A percentile compares a stretch with the other conserved stretches of the same genome.
Conservation (phyloP, 768 basidiomycete species). For the Tephrocybe sp. region DNA sequence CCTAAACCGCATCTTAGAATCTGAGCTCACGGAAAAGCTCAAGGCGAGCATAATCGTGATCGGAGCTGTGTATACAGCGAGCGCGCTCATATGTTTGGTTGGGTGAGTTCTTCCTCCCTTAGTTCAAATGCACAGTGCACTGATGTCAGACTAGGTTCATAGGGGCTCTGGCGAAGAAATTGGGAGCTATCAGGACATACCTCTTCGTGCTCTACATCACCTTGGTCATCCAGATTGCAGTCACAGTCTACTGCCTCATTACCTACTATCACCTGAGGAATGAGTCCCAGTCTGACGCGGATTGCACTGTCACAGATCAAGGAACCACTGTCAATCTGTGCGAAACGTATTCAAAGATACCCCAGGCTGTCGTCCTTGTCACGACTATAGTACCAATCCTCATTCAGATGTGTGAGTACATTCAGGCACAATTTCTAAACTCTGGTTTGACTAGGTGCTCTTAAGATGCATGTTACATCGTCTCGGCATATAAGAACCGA, state of each 20-base stretch:
- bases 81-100: constrained; percentile 32
- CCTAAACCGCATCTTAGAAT: constrained; percentile 15
- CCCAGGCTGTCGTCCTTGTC: constrained; percentile 31
- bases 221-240: constrained; percentile 29
- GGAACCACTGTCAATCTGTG: constrained; percentile 28
- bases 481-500: constrained; percentile 33
- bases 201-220: constrained; percentile 28
- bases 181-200: constrained; percentile 34
- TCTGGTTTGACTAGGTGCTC: neutral
- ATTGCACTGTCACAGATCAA: constrained; percentile 29
- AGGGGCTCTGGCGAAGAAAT: constrained; percentile 38
- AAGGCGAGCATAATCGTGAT: constrained; percentile 31
- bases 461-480: constrained; percentile 39
- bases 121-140: neutral
- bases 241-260: constrained; percentile 31
- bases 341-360: constrained; percentile 24
- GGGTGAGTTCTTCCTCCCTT: constrained; percentile 25
- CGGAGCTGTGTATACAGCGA: constrained; percentile 30
- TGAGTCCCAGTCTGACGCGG: constrained; percentile 20
- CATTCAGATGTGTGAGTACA: constrained; percentile 36
- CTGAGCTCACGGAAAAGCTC: constrained; percentile 23
- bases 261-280: constrained; percentile 28
- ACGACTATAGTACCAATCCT: constrained; percentile 34
- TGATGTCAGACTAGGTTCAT: constrained; percentile 30
- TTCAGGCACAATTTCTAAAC: neutral